These are phyloP conservation scores for Talaromyces sp. DNA, from an alignment of 2,329 filamentous ascomycete species.

Conservation along the genomic window DNA sequence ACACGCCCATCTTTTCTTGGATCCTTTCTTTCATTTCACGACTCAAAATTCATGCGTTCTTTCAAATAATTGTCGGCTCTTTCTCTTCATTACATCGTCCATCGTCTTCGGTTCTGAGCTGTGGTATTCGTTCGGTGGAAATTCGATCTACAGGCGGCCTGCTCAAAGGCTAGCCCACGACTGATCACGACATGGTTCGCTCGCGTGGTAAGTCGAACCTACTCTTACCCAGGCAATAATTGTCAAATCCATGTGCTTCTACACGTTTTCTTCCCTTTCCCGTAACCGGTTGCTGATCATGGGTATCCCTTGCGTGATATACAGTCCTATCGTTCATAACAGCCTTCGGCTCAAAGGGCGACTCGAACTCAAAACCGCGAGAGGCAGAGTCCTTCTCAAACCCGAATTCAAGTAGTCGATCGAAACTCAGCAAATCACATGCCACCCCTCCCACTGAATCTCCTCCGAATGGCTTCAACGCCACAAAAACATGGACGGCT, in stretches of 20 bases:
- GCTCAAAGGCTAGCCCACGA: slow-evolving; percentile 2
- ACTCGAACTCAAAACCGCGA: slow-evolving; percentile 24
- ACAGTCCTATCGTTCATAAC: slow-evolving; percentile 87
- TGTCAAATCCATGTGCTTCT: neutral
- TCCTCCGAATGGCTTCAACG: slow-evolving; percentile 3
- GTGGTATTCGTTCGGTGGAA: neutral
- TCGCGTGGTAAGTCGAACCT: slow-evolving; percentile 36
- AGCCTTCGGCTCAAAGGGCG: slow-evolving; percentile 42
- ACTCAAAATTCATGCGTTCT: neutral
- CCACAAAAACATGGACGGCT: slow-evolving; percentile 18
- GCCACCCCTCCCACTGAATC: slow-evolving; percentile 1
- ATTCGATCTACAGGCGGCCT: slow-evolving; percentile 8
- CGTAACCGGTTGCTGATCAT: slow-evolving; percentile 63
- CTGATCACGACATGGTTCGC: slow-evolving; percentile 32
- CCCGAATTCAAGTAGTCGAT: slow-evolving; percentile 3
- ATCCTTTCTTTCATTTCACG: neutral
- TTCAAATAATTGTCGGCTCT: neutral
- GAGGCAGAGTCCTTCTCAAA: slow-evolving; percentile 18
- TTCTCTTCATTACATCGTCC: neutral
- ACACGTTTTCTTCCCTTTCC: slow-evolving; percentile 35
- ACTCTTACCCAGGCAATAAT: neutral
- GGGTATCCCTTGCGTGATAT: slow-evolving; percentile 72
- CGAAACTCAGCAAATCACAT: slow-evolving; percentile 12
- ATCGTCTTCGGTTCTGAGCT: neutral
- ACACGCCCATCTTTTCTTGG: neutral